Evolutionary conservation across 2,329 filamentous ascomycete species (phyloP).

Genomic region (Sclerotinia trifoliorum): DNA sequence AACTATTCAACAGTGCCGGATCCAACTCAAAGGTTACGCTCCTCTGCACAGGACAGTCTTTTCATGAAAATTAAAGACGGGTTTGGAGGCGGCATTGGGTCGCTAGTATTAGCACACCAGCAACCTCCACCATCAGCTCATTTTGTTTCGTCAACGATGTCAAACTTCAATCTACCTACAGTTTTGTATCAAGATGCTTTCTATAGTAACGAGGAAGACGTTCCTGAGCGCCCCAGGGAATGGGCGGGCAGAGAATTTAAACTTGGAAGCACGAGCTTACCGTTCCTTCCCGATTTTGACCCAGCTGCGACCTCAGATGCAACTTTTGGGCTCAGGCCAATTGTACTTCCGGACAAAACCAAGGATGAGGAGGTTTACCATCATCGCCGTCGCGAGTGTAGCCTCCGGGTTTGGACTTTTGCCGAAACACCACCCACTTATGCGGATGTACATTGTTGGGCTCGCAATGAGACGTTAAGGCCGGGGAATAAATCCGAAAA

Average conservation of each 20-base stretch:
- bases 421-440: constrained; percentile 67
- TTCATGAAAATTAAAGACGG: background rate
- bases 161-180: constrained; percentile 57
- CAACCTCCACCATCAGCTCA: constrained; percentile 44
- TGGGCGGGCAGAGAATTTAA: constrained; percentile 88
- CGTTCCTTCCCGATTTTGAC: constrained; percentile 79
- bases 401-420: constrained; percentile 74
- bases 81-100: background rate
- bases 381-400: constrained; percentile 56
- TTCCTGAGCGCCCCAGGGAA: constrained; percentile 72
- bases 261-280: constrained; percentile 70
- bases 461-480: constrained; percentile 43
- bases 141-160: constrained; percentile 57
- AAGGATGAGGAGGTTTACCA: constrained; percentile 53
- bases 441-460: constrained; percentile 69
- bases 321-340: constrained; percentile 53
- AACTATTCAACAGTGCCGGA: background rate
- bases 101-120: background rate
- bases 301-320: constrained; percentile 56
- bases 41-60: background rate
- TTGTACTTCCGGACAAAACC: constrained; percentile 49
- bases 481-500: constrained; percentile 28
- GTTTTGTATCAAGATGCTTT: constrained; percentile 82
- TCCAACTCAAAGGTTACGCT: background rate
- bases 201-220: constrained; percentile 80